phyloP scores from a whole-genome alignment of 139 green algal genomes.

The Chloropicon primus region DNA sequence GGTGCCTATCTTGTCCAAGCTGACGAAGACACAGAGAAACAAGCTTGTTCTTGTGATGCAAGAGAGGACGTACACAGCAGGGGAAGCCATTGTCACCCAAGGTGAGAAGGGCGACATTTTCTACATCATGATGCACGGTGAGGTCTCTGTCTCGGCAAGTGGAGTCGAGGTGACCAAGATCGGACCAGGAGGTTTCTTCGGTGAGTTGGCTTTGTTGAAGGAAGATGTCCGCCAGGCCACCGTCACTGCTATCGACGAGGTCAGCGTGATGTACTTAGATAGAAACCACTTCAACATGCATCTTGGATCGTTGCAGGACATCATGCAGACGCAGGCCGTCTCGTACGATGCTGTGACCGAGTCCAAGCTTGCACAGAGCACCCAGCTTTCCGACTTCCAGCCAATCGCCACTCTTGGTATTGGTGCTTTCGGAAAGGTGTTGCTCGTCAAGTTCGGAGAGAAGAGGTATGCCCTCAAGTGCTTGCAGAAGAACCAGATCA shows the following conservation, averaged over 20 bases:
- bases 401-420: constrained; percentile 56
- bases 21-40: constrained; percentile 24
- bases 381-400: constrained; percentile 34
- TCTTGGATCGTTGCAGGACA: background rate
- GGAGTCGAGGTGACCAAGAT: background rate
- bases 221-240: constrained; percentile 26
- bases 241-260: constrained; percentile 5
- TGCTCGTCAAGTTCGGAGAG: constrained; percentile 26
- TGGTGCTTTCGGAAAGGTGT: constrained; percentile 74
- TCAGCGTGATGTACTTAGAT: constrained; percentile 12
- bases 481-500: constrained; percentile 41
- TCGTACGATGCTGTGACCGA: background rate
- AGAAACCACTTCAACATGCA: constrained; percentile 6
- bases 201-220: constrained; percentile 72
- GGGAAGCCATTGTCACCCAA: background rate
- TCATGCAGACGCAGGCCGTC: constrained; percentile 3
- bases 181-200: constrained; percentile 56
- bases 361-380: constrained; percentile 2
- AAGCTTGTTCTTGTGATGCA: background rate
- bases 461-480: constrained; percentile 19
- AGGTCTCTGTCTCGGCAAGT: background rate
- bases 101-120: constrained; percentile 3
- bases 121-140: constrained; percentile 1
- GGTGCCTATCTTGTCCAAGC: constrained; percentile 33
- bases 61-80: background rate